Evolutionary conservation across 106 monocot genomes (phyloP).

Genomic region (Dioscorea dumetorum): DNA sequence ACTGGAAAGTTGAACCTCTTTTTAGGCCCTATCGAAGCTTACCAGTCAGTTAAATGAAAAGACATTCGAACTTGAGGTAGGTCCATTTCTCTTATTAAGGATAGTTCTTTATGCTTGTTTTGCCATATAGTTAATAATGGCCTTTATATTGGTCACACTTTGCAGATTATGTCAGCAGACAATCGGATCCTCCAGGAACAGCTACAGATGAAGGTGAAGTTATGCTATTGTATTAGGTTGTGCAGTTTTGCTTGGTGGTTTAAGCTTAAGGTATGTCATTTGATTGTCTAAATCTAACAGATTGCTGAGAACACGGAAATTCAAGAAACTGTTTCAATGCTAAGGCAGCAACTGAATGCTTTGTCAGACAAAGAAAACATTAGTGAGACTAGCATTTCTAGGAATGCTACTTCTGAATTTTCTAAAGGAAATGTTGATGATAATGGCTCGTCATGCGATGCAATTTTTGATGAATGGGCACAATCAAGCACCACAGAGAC

Average conservation of each 20-base stretch:
- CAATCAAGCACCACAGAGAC: conserved; percentile 8
- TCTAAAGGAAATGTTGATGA: conserved; percentile 16
- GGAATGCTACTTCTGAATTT: conserved; percentile 10
- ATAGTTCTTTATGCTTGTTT: too few species aligned
- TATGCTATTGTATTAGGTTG: too few species aligned
- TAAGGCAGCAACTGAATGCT: conserved; percentile 59
- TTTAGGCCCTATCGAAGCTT: conserved; percentile 68
- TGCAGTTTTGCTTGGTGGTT: too few species aligned
- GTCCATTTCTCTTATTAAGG: conserved; percentile 7
- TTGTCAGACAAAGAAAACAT: conserved; percentile 17
- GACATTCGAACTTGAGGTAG: conserved; percentile 95
- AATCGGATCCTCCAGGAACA: conserved; percentile 94
- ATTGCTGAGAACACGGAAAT: conserved; percentile 68
- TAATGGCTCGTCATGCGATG: conserved; percentile 15
- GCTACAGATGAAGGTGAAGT: conserved; percentile 81
- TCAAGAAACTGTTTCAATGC: conserved; percentile 47
- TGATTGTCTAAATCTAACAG: conserved; percentile 24
- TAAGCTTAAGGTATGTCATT: too few species aligned
- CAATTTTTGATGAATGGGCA: conserved; percentile 13
- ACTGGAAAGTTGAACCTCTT: conserved; percentile 3
- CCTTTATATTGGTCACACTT: neutral
- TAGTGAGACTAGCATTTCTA: conserved; percentile 13
- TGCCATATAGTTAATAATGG: too few species aligned
- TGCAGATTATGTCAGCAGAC: conserved; percentile 91
- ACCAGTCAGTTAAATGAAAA: conserved; percentile 76